Evolutionary conservation across 2,329 filamentous ascomycete genomes (phyloP), one percentile per base, ranked within the genome.

Genomic region (Neofusicoccum umdonicola): DNA sequence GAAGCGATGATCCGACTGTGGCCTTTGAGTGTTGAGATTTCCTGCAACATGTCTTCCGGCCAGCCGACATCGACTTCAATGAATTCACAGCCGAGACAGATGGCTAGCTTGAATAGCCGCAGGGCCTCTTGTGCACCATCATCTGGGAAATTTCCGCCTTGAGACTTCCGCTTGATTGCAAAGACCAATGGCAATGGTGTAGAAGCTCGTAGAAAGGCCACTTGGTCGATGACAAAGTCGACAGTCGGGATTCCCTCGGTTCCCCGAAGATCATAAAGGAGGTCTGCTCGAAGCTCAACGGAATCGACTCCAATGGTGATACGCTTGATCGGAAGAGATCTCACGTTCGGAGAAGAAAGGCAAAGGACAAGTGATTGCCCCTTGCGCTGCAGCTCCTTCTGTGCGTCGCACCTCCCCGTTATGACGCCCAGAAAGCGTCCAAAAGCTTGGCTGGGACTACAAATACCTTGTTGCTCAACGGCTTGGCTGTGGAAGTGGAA

Each of bases 21-120:
- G 2, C 89, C 88, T 75, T 91, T 90, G 68, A 83, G 86, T 63
- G 89, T 86, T 0, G 86, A 83, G 3, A 97, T 83, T 13, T 85
- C 81, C 52, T 89, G 85, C 35, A 97, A 83, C 39, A 96, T 82
- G 15, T 88, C 81, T 58, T 92, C 87, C 0, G 93, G 90, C 76
- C 93, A 90, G 0, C 91, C 90, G 78, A 98, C 90, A 76, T 99
- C 95, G 7, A 98, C 81, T 75, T 99, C 95, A 27, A 99, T 84
- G 73, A 96, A 99, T 74, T 99, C 95, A 47, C 93, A 88, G 8
- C 92, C 94, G 75, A 95, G 87, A 31, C 91, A 88, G 64, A 97
- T 81, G 5, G 92, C 95, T 42, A 90, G 83, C 50, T 83, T 84
- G 78, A 97, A 97, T 8, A 99, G 85, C 34, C 85, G 83, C 47